Conservation (phyloP, 805 yeast species). For the Grigorovia jiainica region DNA sequence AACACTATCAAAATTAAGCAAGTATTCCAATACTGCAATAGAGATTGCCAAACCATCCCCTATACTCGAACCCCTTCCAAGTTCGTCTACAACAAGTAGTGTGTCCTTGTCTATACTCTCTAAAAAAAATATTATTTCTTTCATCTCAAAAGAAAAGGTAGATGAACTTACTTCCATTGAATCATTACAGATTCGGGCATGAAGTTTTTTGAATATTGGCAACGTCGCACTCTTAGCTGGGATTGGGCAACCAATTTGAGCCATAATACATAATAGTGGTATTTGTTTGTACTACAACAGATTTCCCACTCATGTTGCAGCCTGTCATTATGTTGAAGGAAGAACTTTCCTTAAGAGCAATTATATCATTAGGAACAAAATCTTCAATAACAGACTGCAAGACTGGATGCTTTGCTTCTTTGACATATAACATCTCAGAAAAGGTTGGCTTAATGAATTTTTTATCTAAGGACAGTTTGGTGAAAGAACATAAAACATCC, state of each 20-base stretch:
- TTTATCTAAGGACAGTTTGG: constrained; percentile 18
- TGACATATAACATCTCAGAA: constrained; percentile 24
- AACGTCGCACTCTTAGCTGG: constrained; percentile 37
- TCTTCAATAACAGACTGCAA: constrained; percentile 24
- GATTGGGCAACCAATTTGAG: constrained; percentile 48
- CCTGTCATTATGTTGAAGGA: constrained; percentile 45
- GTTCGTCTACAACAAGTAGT: constrained; percentile 43
- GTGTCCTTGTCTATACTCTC: constrained; percentile 26
- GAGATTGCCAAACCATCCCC: constrained; percentile 47
- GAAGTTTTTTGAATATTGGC: constrained; percentile 32
- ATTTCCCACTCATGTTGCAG: constrained; percentile 55
- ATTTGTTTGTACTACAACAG: constrained; percentile 46
- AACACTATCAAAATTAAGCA: constrained; percentile 22
- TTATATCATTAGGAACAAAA: constrained; percentile 34
- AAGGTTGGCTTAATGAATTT: constrained; percentile 32
- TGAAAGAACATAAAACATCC: constrained; percentile 33
- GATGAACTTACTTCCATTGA: constrained; percentile 30
- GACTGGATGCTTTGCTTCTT: constrained; percentile 36
- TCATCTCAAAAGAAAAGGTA: constrained; percentile 39
- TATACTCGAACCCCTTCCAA: constrained; percentile 44
- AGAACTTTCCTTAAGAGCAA: constrained; percentile 28
- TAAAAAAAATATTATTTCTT: constrained; percentile 38
- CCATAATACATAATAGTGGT: constrained; percentile 40
- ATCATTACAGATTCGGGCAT: constrained; percentile 34
- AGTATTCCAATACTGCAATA: constrained; percentile 34